Conservation (phyloP, 208 protist genomes). For the Tritrichomonas foetus region DNA sequence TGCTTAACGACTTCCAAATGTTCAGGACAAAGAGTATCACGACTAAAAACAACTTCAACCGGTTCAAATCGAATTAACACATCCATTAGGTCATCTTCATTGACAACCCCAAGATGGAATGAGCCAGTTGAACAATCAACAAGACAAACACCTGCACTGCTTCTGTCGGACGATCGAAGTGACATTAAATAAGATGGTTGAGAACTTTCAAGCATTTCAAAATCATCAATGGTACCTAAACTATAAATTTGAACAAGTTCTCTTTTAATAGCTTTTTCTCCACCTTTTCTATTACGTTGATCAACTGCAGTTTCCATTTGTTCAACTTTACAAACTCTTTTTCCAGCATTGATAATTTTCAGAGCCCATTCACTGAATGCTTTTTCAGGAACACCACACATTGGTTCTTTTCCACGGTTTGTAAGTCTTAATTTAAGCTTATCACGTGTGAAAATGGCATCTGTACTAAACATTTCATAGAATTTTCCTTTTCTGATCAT, state of each 20-base stretch:
- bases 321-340: constrained; percentile 28
- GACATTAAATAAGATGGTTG: constrained; percentile 37
- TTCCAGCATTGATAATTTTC: constrained; percentile 35
- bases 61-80: constrained; percentile 7
- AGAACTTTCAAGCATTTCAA: constrained; percentile 36
- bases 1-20: not conserved
- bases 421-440: not conserved
- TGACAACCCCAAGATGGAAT: constrained; percentile 13
- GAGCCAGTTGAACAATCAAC: constrained; percentile 30
- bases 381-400: constrained; percentile 41
- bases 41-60: not conserved
- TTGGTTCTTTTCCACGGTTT: constrained; percentile 29
- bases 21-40: not conserved
- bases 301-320: constrained; percentile 39
- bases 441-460: constrained; percentile 31
- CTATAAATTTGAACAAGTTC: constrained; percentile 32
- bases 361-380: not conserved
- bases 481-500: constrained; percentile 62
- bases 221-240: constrained; percentile 28
- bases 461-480: constrained; percentile 55
- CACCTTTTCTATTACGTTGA: constrained; percentile 20
- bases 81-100: not conserved
- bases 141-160: not conserved
- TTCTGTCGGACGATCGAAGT: not conserved
- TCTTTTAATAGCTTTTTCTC: not conserved